Evolutionary conservation across 2,329 filamentous ascomycete genomes (phyloP), one percentile per base, ranked within the genome.

Genomic region (Paecilomyces fulvus): DNA sequence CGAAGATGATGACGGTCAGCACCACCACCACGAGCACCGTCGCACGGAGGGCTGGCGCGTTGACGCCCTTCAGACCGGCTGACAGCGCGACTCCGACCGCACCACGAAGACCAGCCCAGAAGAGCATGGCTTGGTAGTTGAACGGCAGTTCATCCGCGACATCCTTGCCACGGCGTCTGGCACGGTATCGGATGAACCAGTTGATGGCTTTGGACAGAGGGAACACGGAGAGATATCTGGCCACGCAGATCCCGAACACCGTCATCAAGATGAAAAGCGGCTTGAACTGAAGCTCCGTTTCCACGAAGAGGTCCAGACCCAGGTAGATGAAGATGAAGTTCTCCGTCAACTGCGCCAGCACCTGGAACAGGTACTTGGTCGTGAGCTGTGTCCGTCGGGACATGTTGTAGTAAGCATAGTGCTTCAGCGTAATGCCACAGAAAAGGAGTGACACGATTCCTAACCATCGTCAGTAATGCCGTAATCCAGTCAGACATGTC

Each of bases 241-340:
- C 92, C 10, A 89, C 86, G 66, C 92, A 97, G 53, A 99, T 96
- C 3, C 94, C 92, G 51, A 92, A 77, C 3, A 96, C 86, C 0
- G 92, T 92, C 63, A 99, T 85, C 55, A 99, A 88, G 65, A 97
- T 97, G 67, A 99, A 90, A 2, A 96, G 84, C 0, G 94, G 94
- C 68, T 96, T 95, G 76, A 95, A 99, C 58, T 90, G 85, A 23
- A 96, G 80, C 52, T 89, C 84, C 54, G 85, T 86, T 65, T 97
- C 92, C 2, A 94, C 96, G 72, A 99, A 97, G 28, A 99, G 81
- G 0, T 94, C 95, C 2, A 99, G 80, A 5, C 94, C 94, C 0
- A 99, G 84, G 69, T 99, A 99, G 72, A 99, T 99, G 77, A 99
- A 99, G 73, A 99, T 99, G 71, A 99, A 99, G 73, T 99, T 99